A percentile compares a stretch with the other conserved stretches of the same genome.
These are phyloP conservation scores for Rhynchospora pubera DNA, from an alignment of 176 grass and related monocot species.

Conservation along the genomic window DNA sequence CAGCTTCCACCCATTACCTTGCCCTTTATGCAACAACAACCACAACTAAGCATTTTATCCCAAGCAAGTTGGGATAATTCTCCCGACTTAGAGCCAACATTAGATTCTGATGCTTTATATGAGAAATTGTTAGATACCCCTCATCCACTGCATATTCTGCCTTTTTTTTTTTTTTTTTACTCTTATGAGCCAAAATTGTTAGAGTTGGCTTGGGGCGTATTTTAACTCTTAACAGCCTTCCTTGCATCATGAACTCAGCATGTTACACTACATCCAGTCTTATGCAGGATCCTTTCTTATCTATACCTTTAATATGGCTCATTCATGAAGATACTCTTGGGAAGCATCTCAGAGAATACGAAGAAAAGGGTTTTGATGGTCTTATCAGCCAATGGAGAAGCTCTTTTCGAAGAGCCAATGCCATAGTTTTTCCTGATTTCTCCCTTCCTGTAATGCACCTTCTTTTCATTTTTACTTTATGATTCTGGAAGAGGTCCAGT, in stretches of 20 bases:
- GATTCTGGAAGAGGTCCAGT: neutral
- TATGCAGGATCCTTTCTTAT: constrained; percentile 85
- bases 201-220: constrained; percentile 17
- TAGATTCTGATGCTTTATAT: neutral
- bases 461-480: constrained; percentile 11
- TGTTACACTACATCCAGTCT: constrained; percentile 61
- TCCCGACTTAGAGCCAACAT: neutral
- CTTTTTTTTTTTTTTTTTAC: neutral
- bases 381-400: constrained; percentile 73
- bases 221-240: neutral
- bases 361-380: constrained; percentile 31
- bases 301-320: constrained; percentile 82
- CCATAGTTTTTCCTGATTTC: constrained; percentile 85
- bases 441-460: constrained; percentile 56
- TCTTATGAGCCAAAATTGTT: neutral
- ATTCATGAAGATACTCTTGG: constrained; percentile 87
- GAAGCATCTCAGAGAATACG: constrained; percentile 39
- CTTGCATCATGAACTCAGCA: constrained; percentile 31
- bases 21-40: neutral
- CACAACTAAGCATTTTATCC: too few relatives aligned
- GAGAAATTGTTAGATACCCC: neutral
- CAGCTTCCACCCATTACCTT: neutral
- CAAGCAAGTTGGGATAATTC: too few relatives aligned
- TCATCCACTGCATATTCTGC: neutral
- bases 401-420: constrained; percentile 62